Evolutionary conservation across 2,329 filamentous ascomycete species (phyloP), one percentile per base, ranked within the genome.

Genomic region (Aureobasidium sp.): DNA sequence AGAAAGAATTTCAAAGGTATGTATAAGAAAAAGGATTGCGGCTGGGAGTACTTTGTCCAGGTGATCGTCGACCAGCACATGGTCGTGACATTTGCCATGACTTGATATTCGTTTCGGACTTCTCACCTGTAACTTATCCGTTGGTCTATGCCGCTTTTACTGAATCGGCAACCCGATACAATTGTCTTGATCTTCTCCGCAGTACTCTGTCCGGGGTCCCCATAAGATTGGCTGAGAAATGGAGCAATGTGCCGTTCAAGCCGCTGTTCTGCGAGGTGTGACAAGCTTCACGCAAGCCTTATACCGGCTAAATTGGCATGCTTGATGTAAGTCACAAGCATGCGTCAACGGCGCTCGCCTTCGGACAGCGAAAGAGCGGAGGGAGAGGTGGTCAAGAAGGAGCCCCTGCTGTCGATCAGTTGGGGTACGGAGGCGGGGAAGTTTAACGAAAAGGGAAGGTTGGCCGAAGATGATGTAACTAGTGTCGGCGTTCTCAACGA

Each of bases 281-380:
- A 29, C 44, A 48, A 59, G 55, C 42, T 48, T 34, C 34, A 30
- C 42, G 11, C 29, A 36, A 29, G 42, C 25, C 54, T 29, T 49
- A 34, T 10, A 59, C 34, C 21, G 55, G 44, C 44, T 59, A 59
- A 59, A 59, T 49, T 59, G 55, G 55, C 55, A 49, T 59, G 55
- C 55, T 59, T 59, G 44, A 29, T 32, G 34, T 15, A 29, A n/a
- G 15, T 11, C 15, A 6, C 37, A 58, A 47, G 54, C 54, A 58
- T 29, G 54, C 54, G 54, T 59, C 55, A 59, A 59, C 55, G 55
- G 55, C 55, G 55, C 16, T 41, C 37, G 47, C 47, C 47, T 34
- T 30, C 54, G 42, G 37, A 58, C 37, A 32, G 21, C 54, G 45
- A 32, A 32, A 25, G 16, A 29, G 32, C 16, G 44, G 21, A 6